Evolutionary conservation across 495 filamentous ascomycete species (phyloP).

Genomic region (Penicillium paxilli): DNA sequence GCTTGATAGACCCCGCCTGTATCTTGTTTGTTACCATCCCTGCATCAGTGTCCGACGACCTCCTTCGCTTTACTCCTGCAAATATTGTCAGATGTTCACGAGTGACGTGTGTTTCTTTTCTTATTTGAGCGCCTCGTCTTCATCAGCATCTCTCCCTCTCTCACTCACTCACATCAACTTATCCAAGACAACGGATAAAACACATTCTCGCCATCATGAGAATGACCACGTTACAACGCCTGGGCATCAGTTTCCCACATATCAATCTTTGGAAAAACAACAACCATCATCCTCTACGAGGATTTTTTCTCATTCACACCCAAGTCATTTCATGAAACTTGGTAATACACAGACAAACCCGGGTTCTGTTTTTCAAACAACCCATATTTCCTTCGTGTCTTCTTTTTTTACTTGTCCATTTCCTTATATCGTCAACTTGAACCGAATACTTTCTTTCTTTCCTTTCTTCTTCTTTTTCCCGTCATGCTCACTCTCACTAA

Average conservation of each 20-base stretch:
- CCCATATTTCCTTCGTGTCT: not conserved
- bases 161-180: no score
- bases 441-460: not conserved
- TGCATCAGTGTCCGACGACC: constrained; percentile 19
- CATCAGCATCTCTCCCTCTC: constrained; percentile 2
- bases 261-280: not conserved
- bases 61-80: constrained; percentile 14
- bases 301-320: not conserved
- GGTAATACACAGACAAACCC: not conserved
- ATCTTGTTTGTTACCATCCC: constrained; percentile 15
- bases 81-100: constrained; percentile 34
- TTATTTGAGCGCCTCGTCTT: constrained; percentile 20
- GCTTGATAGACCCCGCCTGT: constrained; percentile 20
- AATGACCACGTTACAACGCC: not conserved
- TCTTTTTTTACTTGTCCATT: not conserved
- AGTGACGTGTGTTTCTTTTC: constrained; percentile 39
- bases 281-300: not conserved
- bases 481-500: not conserved
- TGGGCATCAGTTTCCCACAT: not conserved
- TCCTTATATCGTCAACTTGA: not conserved
- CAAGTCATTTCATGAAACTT: not conserved
- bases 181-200: not conserved
- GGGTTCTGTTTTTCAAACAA: not conserved
- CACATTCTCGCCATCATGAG: not conserved
- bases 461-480: not conserved